Evolutionary conservation across 306 rosid species (phyloP).

Genomic region (Pyrus bretschneideri): DNA sequence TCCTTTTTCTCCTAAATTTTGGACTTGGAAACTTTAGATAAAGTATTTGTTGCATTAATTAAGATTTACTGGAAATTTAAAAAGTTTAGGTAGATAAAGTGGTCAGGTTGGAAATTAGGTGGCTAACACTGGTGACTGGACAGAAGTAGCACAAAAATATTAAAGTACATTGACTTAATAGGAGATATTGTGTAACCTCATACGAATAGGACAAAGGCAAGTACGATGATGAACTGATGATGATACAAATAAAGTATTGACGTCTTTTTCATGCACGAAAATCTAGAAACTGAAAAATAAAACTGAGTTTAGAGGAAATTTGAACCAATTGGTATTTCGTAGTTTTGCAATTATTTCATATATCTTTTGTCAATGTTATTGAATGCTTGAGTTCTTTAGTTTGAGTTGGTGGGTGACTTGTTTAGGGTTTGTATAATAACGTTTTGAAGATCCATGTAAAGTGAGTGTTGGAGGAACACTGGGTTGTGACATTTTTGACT

Average conservation of each 20-base stretch:
- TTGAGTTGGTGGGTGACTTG: background rate
- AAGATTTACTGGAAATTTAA: background rate
- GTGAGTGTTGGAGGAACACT: background rate
- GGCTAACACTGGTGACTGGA: background rate
- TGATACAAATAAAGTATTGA: background rate
- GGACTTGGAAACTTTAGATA: background rate
- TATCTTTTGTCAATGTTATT: background rate
- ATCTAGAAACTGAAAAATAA: background rate
- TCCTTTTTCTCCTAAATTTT: background rate
- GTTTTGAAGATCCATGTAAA: background rate
- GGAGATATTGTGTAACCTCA: background rate
- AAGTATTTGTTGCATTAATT: background rate
- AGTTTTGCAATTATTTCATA: background rate
- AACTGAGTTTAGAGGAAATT: background rate
- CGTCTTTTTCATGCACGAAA: background rate
- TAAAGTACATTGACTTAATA: background rate
- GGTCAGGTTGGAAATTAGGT: background rate
- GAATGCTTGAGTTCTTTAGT: background rate
- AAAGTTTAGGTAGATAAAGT: background rate
- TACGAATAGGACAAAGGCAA: background rate
- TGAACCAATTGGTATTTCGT: background rate
- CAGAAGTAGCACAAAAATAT: background rate
- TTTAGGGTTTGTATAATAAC: background rate
- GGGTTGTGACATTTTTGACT: background rate
- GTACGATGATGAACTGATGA: background rate